Percentiles rank a stretch among this genome's conserved stretches.
These are phyloP conservation scores for Blastomyces emzantsi DNA, from an alignment of 2,329 filamentous ascomycete species.

Conservation along the genomic window DNA sequence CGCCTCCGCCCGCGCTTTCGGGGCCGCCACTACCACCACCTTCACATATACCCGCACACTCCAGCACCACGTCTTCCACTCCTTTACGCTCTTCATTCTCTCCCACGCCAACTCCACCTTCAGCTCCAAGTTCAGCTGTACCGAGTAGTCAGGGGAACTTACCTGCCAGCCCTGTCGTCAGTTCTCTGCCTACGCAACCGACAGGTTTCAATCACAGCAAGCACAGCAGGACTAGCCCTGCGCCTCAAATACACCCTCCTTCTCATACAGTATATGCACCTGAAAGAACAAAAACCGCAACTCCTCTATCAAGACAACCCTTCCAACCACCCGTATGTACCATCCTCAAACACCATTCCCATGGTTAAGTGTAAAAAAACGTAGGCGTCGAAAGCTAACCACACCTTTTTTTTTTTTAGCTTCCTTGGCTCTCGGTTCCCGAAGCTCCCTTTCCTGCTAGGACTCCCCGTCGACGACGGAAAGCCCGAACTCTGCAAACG, in stretches of 20 bases:
- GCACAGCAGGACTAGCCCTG: slow-evolving; percentile 22
- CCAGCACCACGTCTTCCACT: slow-evolving; percentile 28
- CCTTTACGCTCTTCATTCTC: slow-evolving; percentile 26
- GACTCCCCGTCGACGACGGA: slow-evolving; percentile 41
- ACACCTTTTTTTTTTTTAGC: slow-evolving; percentile 24
- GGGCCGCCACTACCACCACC: slow-evolving; percentile 21
- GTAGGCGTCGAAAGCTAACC: slow-evolving; percentile 3
- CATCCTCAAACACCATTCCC: slow-evolving; percentile 18
- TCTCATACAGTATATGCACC: slow-evolving; percentile 17
- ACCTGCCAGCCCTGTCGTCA: slow-evolving; percentile 19
- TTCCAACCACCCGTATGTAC: slow-evolving; percentile 21
- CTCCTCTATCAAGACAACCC: slow-evolving; percentile 16
- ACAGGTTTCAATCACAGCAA: slow-evolving; percentile 15
- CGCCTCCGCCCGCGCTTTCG: slow-evolving; percentile 29
- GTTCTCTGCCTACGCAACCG: slow-evolving; percentile 21
- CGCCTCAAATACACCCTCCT: slow-evolving; percentile 22
- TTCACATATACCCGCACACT: slow-evolving; percentile 26
- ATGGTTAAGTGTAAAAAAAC: slow-evolving; percentile 16
- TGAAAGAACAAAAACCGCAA: slow-evolving; percentile 18
- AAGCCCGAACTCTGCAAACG: slow-evolving; percentile 28
- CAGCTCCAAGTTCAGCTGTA: slow-evolving; percentile 22
- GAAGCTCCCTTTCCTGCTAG: slow-evolving; percentile 47
- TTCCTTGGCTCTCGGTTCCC: slow-evolving; percentile 54
- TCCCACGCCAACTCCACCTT: slow-evolving; percentile 28
- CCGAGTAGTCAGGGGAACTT: slow-evolving; percentile 25